phyloP scores from a whole-genome alignment of 495 filamentous ascomycete genomes.

The Xylaria curta region DNA sequence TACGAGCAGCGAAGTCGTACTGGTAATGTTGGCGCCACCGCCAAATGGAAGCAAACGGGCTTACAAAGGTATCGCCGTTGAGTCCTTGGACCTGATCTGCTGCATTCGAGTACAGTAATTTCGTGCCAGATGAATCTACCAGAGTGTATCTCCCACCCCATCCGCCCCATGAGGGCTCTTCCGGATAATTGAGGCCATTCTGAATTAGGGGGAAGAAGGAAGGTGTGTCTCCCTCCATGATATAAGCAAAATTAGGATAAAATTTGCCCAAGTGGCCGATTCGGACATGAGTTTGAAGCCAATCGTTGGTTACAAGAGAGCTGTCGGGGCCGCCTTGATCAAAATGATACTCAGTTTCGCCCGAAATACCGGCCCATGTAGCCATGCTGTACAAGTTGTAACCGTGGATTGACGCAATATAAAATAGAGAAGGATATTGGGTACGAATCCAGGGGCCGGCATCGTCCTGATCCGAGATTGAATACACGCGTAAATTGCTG shows the following conservation, averaged over 20 bases:
- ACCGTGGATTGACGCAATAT: no score
- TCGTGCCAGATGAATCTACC: no score
- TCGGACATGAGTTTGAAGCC: not conserved
- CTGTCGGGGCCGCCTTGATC: not conserved
- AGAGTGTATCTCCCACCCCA: not conserved
- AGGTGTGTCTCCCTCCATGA: not conserved
- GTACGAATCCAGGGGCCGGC: no score
- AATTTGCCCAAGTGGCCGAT: not conserved
- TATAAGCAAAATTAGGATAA: not conserved
- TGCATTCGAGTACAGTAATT: not conserved
- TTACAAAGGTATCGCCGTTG: not conserved
- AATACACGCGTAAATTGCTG: no score
- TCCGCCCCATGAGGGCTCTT: not conserved
- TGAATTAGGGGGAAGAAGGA: not conserved
- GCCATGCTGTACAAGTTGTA: not conserved
- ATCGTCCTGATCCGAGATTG: no score
- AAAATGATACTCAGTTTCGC: not conserved
- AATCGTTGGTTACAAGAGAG: not conserved
- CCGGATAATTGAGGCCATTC: conserved; percentile 1
- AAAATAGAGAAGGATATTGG: no score
- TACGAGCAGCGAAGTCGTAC: not conserved
- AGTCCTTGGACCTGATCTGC: not conserved
- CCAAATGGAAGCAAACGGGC: not conserved
- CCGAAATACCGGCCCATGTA: not conserved
- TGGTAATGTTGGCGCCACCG: not conserved